phyloP scores from a whole-genome alignment of 2,329 filamentous ascomycete genomes.

The Pyrenochaeta sp. region DNA sequence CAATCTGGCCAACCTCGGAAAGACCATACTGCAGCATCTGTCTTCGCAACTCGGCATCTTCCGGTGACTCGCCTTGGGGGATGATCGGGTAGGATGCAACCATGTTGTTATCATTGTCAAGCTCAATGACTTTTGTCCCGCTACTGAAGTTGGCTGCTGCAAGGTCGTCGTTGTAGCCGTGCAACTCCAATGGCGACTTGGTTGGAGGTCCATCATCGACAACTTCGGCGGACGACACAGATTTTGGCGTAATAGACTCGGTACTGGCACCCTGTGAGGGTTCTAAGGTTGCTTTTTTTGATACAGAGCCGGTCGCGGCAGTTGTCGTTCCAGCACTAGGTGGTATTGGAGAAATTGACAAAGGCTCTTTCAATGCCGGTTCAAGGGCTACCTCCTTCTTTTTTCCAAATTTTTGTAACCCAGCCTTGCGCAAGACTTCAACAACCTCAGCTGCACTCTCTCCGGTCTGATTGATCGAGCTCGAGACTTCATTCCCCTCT shows the following conservation, averaged over 20 bases:
- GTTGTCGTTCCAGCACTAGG: background rate
- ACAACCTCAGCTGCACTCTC: slow-evolving; percentile 72
- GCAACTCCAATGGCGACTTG: slow-evolving; percentile 20
- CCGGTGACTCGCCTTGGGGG: slow-evolving; percentile 77
- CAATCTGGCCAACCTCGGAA: slow-evolving; percentile 87
- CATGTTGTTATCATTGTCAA: slow-evolving; percentile 54
- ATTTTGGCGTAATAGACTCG: slow-evolving; percentile 57
- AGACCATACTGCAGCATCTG: slow-evolving; percentile 93
- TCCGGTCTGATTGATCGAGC: slow-evolving; percentile 64
- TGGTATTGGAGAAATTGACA: background rate
- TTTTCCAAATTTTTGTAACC: slow-evolving; percentile 57
- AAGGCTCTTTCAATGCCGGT: background rate
- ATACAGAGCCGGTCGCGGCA: background rate
- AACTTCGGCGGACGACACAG: slow-evolving; percentile 70
- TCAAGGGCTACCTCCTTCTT: slow-evolving; percentile 15
- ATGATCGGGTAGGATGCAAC: slow-evolving; percentile 62
- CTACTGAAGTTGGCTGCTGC: slow-evolving; percentile 38
- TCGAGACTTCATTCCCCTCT: slow-evolving; percentile 79
- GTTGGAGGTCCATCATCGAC: slow-evolving; percentile 53
- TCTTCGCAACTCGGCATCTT: slow-evolving; percentile 80
- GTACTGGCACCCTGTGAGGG: background rate
- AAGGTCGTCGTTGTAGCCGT: slow-evolving; percentile 39
- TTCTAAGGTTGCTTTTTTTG: background rate
- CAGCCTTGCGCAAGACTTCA: slow-evolving; percentile 79
- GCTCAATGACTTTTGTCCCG: slow-evolving; percentile 52